A percentile compares a stretch with the other conserved stretches of the same genome.
These are phyloP conservation scores for Stagonosporopsis vannaccii DNA, from an alignment of 2,329 filamentous ascomycete genomes.

Conservation along the genomic window DNA sequence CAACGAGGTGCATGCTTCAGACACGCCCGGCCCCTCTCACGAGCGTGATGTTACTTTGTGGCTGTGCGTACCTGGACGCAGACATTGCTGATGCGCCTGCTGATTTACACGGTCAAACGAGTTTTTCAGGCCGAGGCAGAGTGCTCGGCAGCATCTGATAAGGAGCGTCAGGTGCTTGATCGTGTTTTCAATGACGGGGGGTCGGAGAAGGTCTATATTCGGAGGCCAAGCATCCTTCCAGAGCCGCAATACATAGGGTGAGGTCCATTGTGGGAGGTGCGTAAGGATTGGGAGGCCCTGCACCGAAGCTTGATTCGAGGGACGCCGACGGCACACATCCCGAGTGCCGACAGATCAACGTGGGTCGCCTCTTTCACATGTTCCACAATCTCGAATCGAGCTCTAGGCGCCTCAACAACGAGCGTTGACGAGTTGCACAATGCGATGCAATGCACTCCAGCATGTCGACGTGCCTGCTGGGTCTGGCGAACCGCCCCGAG, in stretches of 20 bases:
- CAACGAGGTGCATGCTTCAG: not conserved
- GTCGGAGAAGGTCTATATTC: slow-evolving; percentile 13
- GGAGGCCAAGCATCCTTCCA: slow-evolving; percentile 17
- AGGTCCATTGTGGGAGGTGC: not conserved
- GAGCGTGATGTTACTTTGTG: slow-evolving; percentile 3
- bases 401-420: slow-evolving; percentile 14
- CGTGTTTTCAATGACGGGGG: not conserved
- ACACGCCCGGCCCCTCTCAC: not conserved
- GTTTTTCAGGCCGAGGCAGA: slow-evolving; percentile 11
- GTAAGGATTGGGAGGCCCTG: not conserved
- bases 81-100: slow-evolving; percentile 12
- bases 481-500: slow-evolving; percentile 1
- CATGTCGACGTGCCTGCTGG: slow-evolving; percentile 3
- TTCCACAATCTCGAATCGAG: slow-evolving; percentile 1
- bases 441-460: slow-evolving; percentile 9
- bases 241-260: slow-evolving; percentile 14
- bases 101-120: not conserved
- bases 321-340: slow-evolving; percentile 8
- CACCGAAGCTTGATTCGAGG: slow-evolving; percentile 1
- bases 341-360: slow-evolving; percentile 14
- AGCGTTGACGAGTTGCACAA: slow-evolving; percentile 10
- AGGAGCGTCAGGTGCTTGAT: slow-evolving; percentile 1
- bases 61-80: slow-evolving; percentile 9
- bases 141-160: slow-evolving; percentile 17
- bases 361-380: slow-evolving; percentile 18